Percentiles rank a stretch among this genome's conserved stretches.
These are phyloP conservation scores for Fraxinus excelsior DNA, from an alignment of 257 asterid genomes.

Conservation along the genomic window DNA sequence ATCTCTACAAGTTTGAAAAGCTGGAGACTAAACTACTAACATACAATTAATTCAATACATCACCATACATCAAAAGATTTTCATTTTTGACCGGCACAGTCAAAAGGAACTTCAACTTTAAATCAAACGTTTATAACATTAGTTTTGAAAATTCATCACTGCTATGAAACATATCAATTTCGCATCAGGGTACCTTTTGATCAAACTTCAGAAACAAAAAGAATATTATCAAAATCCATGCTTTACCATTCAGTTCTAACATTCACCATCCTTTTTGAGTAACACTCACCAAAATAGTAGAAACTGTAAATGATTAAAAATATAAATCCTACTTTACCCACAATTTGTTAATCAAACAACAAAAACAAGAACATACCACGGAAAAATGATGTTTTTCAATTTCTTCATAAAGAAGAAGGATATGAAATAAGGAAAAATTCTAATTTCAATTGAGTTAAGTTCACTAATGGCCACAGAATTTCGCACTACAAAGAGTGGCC, in stretches of 20 bases:
- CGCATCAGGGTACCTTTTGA: background rate
- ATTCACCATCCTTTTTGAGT: background rate
- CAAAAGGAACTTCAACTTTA: background rate
- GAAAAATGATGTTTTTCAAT: background rate
- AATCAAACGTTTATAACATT: background rate
- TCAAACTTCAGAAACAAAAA: background rate
- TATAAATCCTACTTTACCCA: background rate
- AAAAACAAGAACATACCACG: background rate
- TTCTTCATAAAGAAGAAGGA: background rate
- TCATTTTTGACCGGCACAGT: conserved; percentile 17
- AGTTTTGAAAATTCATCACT: background rate
- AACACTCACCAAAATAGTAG: background rate
- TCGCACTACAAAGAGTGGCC: too few species aligned
- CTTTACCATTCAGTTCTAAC: conserved; percentile 1
- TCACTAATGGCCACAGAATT: background rate
- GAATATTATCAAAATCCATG: conserved; percentile 1
- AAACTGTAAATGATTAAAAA: background rate
- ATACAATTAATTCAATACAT: background rate
- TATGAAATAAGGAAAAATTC: background rate
- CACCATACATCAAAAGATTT: conserved; percentile 21
- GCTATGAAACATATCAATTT: background rate
- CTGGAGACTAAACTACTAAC: background rate
- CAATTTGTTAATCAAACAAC: background rate
- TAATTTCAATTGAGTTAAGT: background rate
- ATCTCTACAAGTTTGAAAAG: conserved; percentile 52